Evolutionary conservation across 805 yeast species (phyloP).

Genomic region (Starmerella khaoyaiensis): DNA sequence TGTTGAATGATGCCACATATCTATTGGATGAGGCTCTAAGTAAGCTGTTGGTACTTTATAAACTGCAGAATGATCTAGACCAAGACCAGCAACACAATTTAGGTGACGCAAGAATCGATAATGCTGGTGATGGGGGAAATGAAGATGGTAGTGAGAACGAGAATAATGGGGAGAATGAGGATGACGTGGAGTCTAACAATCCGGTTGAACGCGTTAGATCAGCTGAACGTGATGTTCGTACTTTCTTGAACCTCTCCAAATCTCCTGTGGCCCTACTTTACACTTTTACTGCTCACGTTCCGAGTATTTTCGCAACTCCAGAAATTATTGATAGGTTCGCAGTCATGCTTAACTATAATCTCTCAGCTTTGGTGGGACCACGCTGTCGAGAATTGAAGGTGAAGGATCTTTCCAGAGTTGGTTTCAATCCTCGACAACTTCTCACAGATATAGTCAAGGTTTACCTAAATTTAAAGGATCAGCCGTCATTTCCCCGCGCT

Average conservation of each 20-base stretch:
- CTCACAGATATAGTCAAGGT: slow-evolving; percentile 60
- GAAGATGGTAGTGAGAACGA: not conserved
- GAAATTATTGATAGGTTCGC: slow-evolving; percentile 92
- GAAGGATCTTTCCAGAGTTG: slow-evolving; percentile 64
- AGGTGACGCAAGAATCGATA: not conserved
- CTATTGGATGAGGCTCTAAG: slow-evolving; percentile 80
- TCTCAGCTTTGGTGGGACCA: slow-evolving; percentile 90
- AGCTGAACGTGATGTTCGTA: slow-evolving; percentile 65
- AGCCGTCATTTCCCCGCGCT: slow-evolving; percentile 57
- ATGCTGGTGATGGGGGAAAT: not conserved
- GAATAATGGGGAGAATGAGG: slow-evolving; percentile 3
- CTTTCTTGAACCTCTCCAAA: slow-evolving; percentile 70
- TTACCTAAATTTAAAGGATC: slow-evolving; percentile 55
- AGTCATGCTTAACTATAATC: slow-evolving; percentile 87
- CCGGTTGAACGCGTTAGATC: slow-evolving; percentile 37
- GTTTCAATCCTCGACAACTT: slow-evolving; percentile 65
- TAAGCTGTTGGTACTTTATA: slow-evolving; percentile 65
- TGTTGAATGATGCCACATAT: slow-evolving; percentile 88
- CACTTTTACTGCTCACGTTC: slow-evolving; percentile 74
- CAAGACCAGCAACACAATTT: slow-evolving; percentile 41
- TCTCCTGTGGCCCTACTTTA: slow-evolving; percentile 70
- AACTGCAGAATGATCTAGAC: slow-evolving; percentile 26
- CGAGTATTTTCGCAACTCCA: slow-evolving; percentile 68
- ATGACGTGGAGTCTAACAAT: slow-evolving; percentile 39
- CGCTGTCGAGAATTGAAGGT: slow-evolving; percentile 82